Evolutionary conservation across 2,329 filamentous ascomycete species (phyloP), one percentile per base, ranked within the genome.

Genomic region (Exophiala spinifera): DNA sequence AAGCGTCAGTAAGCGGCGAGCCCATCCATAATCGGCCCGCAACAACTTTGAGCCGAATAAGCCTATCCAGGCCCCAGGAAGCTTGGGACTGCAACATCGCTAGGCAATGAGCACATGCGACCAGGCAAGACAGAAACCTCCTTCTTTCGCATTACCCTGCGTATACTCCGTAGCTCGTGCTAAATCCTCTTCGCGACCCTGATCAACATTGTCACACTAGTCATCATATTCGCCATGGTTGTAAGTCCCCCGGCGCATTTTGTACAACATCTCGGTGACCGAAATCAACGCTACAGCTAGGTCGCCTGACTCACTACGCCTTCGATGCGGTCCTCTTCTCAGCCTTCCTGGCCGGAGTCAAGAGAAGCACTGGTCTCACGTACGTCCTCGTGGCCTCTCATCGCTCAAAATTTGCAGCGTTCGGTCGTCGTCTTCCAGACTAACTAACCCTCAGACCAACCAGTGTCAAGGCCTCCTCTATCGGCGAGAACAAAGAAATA

Each of bases 351-450:
- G 94, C 94, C 36, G 94, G 94, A 67, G 91, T 99, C 79, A 95
- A 95, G 78, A 90, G 94, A 65, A 96, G 92, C 62, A 97, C 94
- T 59, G 94, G 94, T 68, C 81, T 99, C 76, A 96, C 91, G 94
- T 99, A 88, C 83, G 89, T 87, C 79, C 82, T 73, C 82, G 76
- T 64, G 55, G n/a, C 58, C 60, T 65, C 69, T 72, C 70, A 69
- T 61, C 37, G 13, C 61, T 62, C 62, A 61, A 67, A 64, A 17
- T 3, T 34, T 17, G 28, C 8, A 10, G 28, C n/a, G 4, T 33
- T 17, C 48, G n/a, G 17, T 10, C 21, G 13, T 21, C 15, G 10
- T 33, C 28, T 20, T 54, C 36, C 53, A 53, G 56, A 62, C 62
- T 63, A 55, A 63, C 61, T 65, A 61, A 64, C 62, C 44, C 57